Evolutionary conservation across 129 eudicot species (phyloP).

Genomic region (Ambrosia artemisiifolia): DNA sequence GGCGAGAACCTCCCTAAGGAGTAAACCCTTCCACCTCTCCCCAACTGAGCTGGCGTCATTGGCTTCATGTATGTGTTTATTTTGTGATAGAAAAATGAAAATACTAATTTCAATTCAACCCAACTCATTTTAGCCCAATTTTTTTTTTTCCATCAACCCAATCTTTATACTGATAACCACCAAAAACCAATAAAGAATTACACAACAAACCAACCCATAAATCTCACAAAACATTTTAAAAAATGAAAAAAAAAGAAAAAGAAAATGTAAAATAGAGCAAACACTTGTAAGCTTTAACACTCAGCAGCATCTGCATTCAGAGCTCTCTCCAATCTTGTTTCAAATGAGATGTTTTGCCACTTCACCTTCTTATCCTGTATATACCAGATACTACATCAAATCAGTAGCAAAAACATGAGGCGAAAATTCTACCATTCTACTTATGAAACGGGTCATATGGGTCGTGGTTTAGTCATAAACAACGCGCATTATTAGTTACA

Average conservation of each 20-base stretch:
- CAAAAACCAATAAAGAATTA: constrained; percentile 40
- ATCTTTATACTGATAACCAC: constrained; percentile 27
- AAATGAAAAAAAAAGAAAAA: neutral
- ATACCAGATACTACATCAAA: constrained; percentile 17
- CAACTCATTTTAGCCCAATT: too few species aligned
- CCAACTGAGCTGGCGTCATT: too few species aligned
- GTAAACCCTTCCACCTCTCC: too few species aligned
- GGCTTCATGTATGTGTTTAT: too few species aligned
- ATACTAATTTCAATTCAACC: too few species aligned
- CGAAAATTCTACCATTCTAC: neutral
- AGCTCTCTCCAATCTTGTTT: constrained; percentile 84
- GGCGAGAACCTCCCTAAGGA: too few species aligned
- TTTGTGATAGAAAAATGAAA: too few species aligned
- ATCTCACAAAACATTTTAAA: constrained; percentile 5
- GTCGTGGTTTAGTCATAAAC: neutral
- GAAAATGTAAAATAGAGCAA: neutral
- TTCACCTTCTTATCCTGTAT: constrained; percentile 88
- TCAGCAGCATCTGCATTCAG: constrained; percentile 40
- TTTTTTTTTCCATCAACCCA: neutral
- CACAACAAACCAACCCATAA: constrained; percentile 26
- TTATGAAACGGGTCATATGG: neutral
- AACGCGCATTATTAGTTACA: too few species aligned
- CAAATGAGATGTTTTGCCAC: constrained; percentile 85
- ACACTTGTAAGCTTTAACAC: constrained; percentile 36
- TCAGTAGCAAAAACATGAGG: constrained; percentile 5